Percentiles rank a stretch among this genome's conserved stretches.
These are phyloP conservation scores for Lasiodiplodia sp. DNA, from an alignment of 2,329 filamentous ascomycete species.

Conservation along the genomic window DNA sequence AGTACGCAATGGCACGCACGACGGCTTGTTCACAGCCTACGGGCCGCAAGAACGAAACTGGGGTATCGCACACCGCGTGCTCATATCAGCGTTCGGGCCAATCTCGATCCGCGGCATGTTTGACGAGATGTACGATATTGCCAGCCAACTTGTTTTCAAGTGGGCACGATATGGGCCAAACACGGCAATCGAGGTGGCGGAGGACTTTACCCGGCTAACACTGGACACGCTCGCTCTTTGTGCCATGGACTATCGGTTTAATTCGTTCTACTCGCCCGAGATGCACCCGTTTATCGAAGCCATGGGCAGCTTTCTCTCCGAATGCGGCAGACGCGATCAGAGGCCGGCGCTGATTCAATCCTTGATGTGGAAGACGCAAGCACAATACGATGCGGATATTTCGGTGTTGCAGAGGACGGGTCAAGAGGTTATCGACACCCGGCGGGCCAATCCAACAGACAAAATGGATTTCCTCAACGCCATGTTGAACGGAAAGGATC, in stretches of 20 bases:
- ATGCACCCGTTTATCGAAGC: conserved; percentile 49
- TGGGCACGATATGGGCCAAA: conserved; percentile 65
- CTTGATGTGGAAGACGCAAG: conserved; percentile 44
- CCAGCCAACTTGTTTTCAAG: conserved; percentile 70
- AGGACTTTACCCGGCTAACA: conserved; percentile 49
- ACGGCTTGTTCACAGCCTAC: conserved; percentile 52
- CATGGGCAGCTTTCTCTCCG: conserved; percentile 47
- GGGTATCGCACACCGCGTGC: conserved; percentile 68
- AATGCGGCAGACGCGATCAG: conserved; percentile 43
- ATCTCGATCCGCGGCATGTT: conserved; percentile 73
- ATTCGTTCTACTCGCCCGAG: conserved; percentile 46
- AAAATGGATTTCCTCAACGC: conserved; percentile 67
- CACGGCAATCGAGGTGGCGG: conserved; percentile 43
- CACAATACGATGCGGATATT: conserved; percentile 62
- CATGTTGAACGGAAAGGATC: conserved; percentile 66
- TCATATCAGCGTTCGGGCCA: conserved; percentile 75
- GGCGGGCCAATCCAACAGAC: conserved; percentile 60
- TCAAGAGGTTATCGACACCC: conserved; percentile 61
- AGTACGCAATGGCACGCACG: conserved; percentile 46
- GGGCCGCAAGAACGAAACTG: conserved; percentile 44
- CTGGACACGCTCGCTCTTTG: conserved; percentile 49
- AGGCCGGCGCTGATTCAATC: conserved; percentile 42
- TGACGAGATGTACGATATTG: conserved; percentile 64
- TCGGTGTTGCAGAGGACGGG: conserved; percentile 63
- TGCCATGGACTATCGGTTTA: conserved; percentile 51